Percentiles rank a stretch among this genome's conserved stretches.
These are phyloP conservation scores for Paecilomyces sp. DNA, from an alignment of 2,329 filamentous ascomycete genomes.

Conservation along the genomic window DNA sequence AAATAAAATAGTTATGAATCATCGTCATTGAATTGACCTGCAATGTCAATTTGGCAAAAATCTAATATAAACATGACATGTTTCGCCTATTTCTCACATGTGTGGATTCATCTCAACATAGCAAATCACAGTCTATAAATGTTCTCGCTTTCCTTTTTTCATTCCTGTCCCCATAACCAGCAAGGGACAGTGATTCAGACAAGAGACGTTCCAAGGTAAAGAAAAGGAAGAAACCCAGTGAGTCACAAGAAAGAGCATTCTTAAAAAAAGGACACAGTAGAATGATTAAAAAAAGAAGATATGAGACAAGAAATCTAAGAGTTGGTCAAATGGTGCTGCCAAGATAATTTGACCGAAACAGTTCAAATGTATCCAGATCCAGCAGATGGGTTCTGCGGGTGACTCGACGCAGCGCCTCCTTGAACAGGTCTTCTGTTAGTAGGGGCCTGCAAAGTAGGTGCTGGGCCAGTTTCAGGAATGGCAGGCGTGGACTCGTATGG, in stretches of 20 bases:
- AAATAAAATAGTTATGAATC: background rate
- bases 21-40: background rate
- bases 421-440: background rate
- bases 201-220: background rate
- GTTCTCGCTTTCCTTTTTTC: background rate
- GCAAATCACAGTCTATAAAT: background rate
- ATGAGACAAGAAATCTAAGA: background rate
- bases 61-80: background rate
- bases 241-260: background rate
- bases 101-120: background rate
- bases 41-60: background rate
- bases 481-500: constrained; percentile 5
- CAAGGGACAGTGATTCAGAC: background rate
- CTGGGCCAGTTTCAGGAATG: background rate
- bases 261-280: background rate
- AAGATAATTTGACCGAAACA: background rate
- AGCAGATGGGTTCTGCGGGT: background rate
- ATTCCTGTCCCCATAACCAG: background rate
- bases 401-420: too few species aligned
- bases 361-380: background rate
- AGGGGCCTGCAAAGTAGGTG: background rate
- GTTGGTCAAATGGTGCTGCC: background rate
- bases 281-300: background rate
- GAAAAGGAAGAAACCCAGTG: background rate
- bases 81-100: background rate